Evolutionary conservation across 306 rosid genomes (phyloP).

Genomic region (Mucuna pruriens): DNA sequence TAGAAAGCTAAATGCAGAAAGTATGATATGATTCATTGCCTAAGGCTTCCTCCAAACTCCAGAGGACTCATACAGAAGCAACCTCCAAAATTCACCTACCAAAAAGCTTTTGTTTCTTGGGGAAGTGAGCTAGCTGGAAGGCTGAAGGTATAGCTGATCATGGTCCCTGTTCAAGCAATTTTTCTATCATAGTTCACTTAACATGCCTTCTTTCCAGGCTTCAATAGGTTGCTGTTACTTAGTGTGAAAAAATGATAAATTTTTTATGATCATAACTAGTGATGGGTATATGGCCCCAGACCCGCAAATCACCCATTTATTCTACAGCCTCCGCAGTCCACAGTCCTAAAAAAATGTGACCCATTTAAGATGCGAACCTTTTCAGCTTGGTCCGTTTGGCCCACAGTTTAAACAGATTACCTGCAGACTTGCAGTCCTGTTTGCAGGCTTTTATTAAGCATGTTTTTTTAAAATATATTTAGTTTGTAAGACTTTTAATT

Average conservation of each 20-base stretch:
- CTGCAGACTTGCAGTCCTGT: no score
- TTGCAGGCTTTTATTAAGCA: no score
- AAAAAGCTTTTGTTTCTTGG: not conserved
- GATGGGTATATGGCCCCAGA: no score
- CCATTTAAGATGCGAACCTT: no score
- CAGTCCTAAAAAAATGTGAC: no score
- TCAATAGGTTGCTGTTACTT: constrained; percentile 3
- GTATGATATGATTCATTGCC: constrained; percentile 6
- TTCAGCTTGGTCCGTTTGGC: no score
- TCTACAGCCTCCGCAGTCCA: no score
- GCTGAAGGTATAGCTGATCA: not conserved
- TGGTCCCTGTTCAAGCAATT: not conserved
- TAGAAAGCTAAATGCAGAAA: not conserved
- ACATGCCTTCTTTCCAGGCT: not conserved
- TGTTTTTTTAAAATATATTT: no score
- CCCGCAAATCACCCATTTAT: no score
- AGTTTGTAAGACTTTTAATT: no score
- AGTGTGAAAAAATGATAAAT: not conserved
- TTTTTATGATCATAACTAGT: no score
- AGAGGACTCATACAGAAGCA: not conserved
- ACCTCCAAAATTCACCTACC: not conserved
- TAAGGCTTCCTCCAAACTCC: not conserved
- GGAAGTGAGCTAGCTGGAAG: not conserved
- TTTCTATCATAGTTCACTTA: not conserved
- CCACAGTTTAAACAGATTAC: no score